Evolutionary conservation across 345 rosid species (phyloP).

Genomic region (Draba incana): DNA sequence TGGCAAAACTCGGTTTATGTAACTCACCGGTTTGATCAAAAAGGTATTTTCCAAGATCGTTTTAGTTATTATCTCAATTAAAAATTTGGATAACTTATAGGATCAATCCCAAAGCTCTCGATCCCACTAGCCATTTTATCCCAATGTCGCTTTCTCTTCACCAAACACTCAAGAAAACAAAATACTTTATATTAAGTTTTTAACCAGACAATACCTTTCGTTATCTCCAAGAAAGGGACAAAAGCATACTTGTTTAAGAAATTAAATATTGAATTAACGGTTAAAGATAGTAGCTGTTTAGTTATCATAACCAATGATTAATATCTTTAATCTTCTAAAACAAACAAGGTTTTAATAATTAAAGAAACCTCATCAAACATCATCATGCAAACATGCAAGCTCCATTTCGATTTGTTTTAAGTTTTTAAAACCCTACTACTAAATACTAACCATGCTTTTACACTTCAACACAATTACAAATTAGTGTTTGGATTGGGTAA

Average conservation of each 20-base stretch:
- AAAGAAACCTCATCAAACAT: background rate
- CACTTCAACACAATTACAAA: too few relatives aligned
- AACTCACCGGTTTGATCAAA: too few relatives aligned
- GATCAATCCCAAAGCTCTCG: conserved; percentile 11
- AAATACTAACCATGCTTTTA: background rate
- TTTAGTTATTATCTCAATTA: too few relatives aligned
- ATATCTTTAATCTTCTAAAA: too few relatives aligned
- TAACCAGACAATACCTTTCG: conserved; percentile 22
- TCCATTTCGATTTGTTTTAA: background rate
- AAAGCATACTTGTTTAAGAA: background rate
- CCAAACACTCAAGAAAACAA: background rate
- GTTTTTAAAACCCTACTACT: background rate
- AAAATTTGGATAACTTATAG: background rate
- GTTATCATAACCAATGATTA: background rate
- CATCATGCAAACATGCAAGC: conserved; percentile 25
- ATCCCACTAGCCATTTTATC: conserved; percentile 10
- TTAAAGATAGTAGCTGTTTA: background rate
- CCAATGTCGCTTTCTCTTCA: conserved; percentile 15
- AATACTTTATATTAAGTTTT: background rate
- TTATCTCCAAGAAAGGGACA: conserved; percentile 27
- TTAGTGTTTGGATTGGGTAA: too few relatives aligned
- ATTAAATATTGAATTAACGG: background rate
- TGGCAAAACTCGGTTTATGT: too few relatives aligned
- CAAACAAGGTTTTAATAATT: background rate
- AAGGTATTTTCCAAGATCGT: too few relatives aligned